phyloP scores from a whole-genome alignment of 306 rosid species.

The Pyrus betulifolia region DNA sequence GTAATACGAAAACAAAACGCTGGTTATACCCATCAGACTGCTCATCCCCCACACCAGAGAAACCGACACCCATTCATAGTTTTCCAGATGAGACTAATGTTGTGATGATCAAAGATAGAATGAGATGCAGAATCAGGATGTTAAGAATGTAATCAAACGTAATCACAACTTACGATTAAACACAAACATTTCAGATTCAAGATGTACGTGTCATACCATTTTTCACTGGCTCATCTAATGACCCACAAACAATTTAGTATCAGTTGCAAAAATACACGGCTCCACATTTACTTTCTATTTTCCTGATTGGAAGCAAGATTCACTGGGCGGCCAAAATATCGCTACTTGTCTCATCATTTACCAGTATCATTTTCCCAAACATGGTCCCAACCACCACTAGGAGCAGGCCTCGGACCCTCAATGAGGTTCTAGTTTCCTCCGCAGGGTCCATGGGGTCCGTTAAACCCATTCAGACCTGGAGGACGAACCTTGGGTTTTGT shows the following conservation, averaged over 20 bases:
- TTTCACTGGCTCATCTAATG: not conserved
- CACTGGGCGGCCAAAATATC: not conserved
- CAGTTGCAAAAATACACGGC: not conserved
- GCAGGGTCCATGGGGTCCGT: constrained; percentile 1
- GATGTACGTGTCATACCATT: not conserved
- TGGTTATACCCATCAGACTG: too few relatives aligned
- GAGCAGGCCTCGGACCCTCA: constrained; percentile 64
- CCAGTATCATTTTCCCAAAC: constrained; percentile 59
- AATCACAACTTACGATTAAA: not conserved
- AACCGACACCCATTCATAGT: not conserved
- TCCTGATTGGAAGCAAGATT: not conserved
- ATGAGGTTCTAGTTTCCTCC: constrained; percentile 37
- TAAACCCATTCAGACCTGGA: constrained; percentile 51
- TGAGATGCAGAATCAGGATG: too few relatives aligned
- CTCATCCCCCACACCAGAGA: too few relatives aligned
- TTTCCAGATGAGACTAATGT: not conserved
- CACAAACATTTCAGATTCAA: not conserved
- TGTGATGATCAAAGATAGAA: too few relatives aligned
- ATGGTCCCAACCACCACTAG: constrained; percentile 80
- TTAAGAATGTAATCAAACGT: not conserved
- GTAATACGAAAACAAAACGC: too few relatives aligned
- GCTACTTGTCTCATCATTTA: constrained; percentile 19
- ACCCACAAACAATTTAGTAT: not conserved
- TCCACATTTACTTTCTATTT: not conserved
- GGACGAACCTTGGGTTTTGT: constrained; percentile 42